These are phyloP conservation scores for Jackrogersella minutella DNA, from an alignment of 495 filamentous ascomycete genomes.

Conservation along the genomic window DNA sequence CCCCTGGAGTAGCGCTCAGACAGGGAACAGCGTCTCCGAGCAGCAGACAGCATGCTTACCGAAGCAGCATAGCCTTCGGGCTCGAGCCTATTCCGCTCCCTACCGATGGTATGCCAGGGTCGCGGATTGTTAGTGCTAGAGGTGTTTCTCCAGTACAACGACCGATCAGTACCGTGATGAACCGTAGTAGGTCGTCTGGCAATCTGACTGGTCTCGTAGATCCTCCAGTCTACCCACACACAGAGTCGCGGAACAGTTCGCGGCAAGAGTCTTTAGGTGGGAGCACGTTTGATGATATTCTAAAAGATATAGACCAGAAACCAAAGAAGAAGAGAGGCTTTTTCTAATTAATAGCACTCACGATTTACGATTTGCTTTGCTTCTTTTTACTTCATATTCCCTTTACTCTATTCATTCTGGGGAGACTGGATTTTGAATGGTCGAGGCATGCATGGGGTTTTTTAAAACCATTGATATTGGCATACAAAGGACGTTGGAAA, in stretches of 20 bases:
- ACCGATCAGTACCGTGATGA: slow-evolving; percentile 38
- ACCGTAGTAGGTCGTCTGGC: slow-evolving; percentile 41
- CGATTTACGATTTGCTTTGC: slow-evolving; percentile 12
- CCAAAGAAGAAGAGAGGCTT: slow-evolving; percentile 56
- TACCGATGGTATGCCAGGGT: slow-evolving; percentile 25
- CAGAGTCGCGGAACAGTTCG: slow-evolving; percentile 36
- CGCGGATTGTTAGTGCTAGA: slow-evolving; percentile 38
- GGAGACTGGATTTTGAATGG: slow-evolving; percentile 8
- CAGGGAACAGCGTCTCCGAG: slow-evolving; percentile 46
- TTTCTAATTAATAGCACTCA: slow-evolving; percentile 44
- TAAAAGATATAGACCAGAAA: slow-evolving; percentile 59
- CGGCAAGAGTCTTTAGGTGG: slow-evolving; percentile 53
- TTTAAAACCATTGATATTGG: slow-evolving; percentile 27
- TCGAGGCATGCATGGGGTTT: slow-evolving; percentile 28
- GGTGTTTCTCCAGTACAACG: slow-evolving; percentile 41
- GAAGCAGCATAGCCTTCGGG: slow-evolving; percentile 56
- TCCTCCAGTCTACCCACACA: slow-evolving; percentile 19
- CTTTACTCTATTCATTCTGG: background rate
- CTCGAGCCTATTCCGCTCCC: slow-evolving; percentile 52
- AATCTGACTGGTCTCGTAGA: slow-evolving; percentile 37
- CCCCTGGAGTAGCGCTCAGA: slow-evolving; percentile 45
- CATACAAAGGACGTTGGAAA: slow-evolving; percentile 26
- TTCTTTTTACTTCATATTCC: background rate
- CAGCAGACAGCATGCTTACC: slow-evolving; percentile 44
- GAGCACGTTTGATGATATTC: slow-evolving; percentile 72